Conservation (phyloP, 2,329 filamentous ascomycete species). For the Aureobasidium sp. region DNA sequence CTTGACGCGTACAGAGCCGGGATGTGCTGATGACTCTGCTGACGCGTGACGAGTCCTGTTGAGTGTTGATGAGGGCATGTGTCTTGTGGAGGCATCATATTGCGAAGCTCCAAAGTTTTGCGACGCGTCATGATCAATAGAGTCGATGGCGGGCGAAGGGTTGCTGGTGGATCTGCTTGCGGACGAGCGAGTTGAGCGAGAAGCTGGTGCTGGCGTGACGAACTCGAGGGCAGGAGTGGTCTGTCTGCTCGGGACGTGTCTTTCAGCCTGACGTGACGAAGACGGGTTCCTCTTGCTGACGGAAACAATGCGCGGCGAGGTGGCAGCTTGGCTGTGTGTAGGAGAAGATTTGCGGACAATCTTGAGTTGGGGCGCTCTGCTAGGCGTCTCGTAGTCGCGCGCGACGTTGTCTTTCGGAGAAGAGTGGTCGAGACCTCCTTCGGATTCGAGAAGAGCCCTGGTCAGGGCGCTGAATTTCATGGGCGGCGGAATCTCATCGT, state of each 20-base stretch:
- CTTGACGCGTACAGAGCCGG: slow-evolving; percentile 82
- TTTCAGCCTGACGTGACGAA: slow-evolving; percentile 31
- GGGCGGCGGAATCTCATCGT: slow-evolving; percentile 89
- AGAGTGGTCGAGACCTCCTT: background rate
- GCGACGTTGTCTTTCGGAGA: slow-evolving; percentile 1
- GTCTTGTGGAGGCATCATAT: slow-evolving; percentile 24
- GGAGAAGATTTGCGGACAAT: slow-evolving; percentile 40
- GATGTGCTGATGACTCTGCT: slow-evolving; percentile 71
- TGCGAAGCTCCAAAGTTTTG: slow-evolving; percentile 10
- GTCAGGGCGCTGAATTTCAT: slow-evolving; percentile 96
- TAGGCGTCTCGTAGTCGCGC: slow-evolving; percentile 37
- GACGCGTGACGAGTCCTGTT: slow-evolving; percentile 52
- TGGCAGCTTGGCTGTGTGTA: slow-evolving; percentile 29
- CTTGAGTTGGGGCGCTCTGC: slow-evolving; percentile 37
- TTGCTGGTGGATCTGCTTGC: slow-evolving; percentile 34
- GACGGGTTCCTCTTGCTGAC: slow-evolving; percentile 32
- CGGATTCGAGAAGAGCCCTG: slow-evolving; percentile 76
- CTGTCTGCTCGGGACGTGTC: slow-evolving; percentile 28
- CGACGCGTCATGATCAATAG: background rate
- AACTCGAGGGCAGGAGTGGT: slow-evolving; percentile 37
- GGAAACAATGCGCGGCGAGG: slow-evolving; percentile 39
- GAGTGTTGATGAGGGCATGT: slow-evolving; percentile 45
- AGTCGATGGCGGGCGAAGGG: slow-evolving; percentile 35
- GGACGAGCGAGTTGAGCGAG: slow-evolving; percentile 29
- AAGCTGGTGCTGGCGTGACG: slow-evolving; percentile 41